Base-by-base conservation (phyloP, 176 grass and related monocot genomes). In the Avena eriantha region DNA sequence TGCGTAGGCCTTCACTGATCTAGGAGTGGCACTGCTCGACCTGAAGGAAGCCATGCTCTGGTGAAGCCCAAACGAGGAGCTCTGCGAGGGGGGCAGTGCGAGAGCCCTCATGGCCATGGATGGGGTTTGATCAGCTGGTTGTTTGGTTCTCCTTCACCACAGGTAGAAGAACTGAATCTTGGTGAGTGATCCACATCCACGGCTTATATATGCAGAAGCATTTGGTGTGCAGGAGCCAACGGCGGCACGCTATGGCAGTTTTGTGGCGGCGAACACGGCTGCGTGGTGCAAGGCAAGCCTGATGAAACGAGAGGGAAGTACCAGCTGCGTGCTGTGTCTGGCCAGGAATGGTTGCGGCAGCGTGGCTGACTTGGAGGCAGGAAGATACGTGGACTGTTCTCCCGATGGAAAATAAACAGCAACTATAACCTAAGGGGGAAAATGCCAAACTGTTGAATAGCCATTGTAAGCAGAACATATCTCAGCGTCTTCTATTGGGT, bases 31-130 rank as follows among this genome's bases (percentile, higher is more conserved):
- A 4, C 13, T 79, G 55, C 72, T 82, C 3, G 59, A 48, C 72
- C 63, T 96, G 5, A 80, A 84, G 48, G 76, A 63, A 26, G 36
- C 21, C 2, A 35, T 80, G 83, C 26, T 82, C 3, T 80, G 76
- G 43, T 81, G 80, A 31, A 50, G 74, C 72, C 88, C 87, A 47
- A 90, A 82, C 7, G 89, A 48, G 80, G 70, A 88, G 86, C 54
- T 91, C 56, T 93, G 92, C 5, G 92, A 76, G 21, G 90, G 89
- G 18, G 87, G 87, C 54, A 94, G 15, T 14, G 87, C 80, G 29
- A 90, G 89, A 74, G 90, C 87, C 76, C 87, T 94, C 92, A 91
- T 99, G 74, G 80, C 82, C 88, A 95, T 93, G 46, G 67, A 94
- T 93, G 35, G 35, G 39, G 67, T 31, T 71, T 53, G 46, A 50